Base-by-base conservation (phyloP, 441 rosid genomes). In the Pelargonium cotyledonis region DNA sequence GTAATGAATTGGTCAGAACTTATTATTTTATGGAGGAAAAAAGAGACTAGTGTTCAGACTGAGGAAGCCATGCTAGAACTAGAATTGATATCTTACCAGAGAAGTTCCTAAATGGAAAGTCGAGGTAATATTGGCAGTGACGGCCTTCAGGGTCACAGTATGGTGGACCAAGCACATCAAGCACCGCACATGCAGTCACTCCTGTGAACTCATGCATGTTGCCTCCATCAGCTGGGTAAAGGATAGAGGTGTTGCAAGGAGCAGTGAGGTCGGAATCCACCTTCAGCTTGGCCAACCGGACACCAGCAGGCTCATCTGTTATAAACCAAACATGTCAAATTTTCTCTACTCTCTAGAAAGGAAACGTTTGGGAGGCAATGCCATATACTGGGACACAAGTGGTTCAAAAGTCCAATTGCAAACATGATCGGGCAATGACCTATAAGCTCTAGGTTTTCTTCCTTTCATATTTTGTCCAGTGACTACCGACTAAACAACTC, bases 161-260 rank as follows among this genome's bases (percentile, higher is more conserved):
- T 5, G 99, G 97, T 44, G 99, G 99, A 29, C 94, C 94, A 31
- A 94, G 88, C 55, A 94, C 95, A 15, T 94, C 99, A 3, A 94
- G 84, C 61, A 94, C 92, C 0, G 99, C 97, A 21, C 99, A 89
- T 0, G 96, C 87, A 1, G 96, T 89, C 69, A 80, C 78, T 0
- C 90, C 96, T 2, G 94, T 91, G 86, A 94, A 89, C 77, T 95
- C 67, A 78, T 94, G 99, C 90, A 89, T 89, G 83, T 94, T 94
- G 69, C 99, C 99, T 47, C 96, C 99, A 61, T 94, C 91, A 12
- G 85, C 83, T 3, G 99, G 99, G 77, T 87, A 94, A 40, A 94
- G 91, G 70, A 91, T 88, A 40, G 91, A 85, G 65, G 92, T 35
- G 64, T 80, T 46, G 80, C 97, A 94, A 31, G 99, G 96, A 1